These are phyloP conservation scores for Carex scoparia DNA, from an alignment of 176 grass and related monocot species.

Conservation along the genomic window DNA sequence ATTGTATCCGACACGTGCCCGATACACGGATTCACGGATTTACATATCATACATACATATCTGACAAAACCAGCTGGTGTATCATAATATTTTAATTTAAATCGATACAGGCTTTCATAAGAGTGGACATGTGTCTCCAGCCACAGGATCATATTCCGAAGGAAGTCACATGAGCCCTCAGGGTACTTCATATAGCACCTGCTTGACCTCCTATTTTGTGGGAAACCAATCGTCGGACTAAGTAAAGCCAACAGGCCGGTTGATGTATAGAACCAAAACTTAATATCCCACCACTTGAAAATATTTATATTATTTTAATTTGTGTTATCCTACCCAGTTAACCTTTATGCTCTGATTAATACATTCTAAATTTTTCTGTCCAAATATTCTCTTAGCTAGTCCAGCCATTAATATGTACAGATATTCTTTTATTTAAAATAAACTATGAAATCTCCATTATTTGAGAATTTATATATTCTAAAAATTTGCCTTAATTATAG, in stretches of 20 bases:
- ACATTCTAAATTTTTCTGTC: not conserved
- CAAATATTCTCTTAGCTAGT: not conserved
- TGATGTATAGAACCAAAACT: not conserved
- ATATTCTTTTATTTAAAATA: not conserved
- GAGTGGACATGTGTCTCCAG: not conserved
- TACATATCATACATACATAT: not conserved
- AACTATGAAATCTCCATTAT: not conserved
- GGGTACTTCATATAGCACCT: not conserved
- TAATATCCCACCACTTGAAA: not conserved
- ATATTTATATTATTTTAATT: not conserved
- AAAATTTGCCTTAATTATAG: not conserved
- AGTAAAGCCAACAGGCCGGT: not conserved
- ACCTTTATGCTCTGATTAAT: not conserved
- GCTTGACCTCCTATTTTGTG: not conserved
- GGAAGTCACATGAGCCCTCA: not conserved
- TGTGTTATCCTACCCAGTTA: not conserved
- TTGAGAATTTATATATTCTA: not conserved
- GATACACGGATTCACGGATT: not conserved
- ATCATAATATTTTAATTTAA: not conserved
- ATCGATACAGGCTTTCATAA: not conserved
- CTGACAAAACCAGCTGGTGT: not conserved
- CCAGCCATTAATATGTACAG: not conserved
- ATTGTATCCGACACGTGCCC: not conserved
- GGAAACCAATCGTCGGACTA: not conserved
- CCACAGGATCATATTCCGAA: not conserved